Base-by-base conservation (phyloP, 2,329 filamentous ascomycete genomes). In the Orbilia brochopaga region DNA sequence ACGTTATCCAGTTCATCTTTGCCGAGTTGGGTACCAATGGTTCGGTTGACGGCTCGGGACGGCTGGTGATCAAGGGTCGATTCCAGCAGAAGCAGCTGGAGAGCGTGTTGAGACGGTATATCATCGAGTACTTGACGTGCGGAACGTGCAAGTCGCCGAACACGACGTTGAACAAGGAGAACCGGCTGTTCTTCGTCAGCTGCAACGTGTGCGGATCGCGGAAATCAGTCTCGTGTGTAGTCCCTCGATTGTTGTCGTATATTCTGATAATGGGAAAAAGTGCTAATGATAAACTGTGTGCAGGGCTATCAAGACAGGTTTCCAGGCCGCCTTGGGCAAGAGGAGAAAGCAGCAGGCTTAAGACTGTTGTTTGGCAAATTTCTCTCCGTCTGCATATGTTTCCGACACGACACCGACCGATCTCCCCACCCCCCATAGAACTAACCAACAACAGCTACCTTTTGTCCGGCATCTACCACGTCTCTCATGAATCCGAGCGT, bases 51-150 rank as follows among this genome's bases (percentile, higher is more conserved):
- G 94, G 93, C 77, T 91, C 86, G 82, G 88, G 92, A 81, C 88
- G 93, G 79, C 82, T 99, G 78, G 92, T 99, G 79, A 99, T 99
- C 86, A 97, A 96, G 86, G 94, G 94, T 85, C 91, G 94, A 79
- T 99, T 99, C 90, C 93, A 97, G 82, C 93, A 97, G 84, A 97
- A 97, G 83, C 93, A 97, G 84, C 92, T 97, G 79, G 94, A 99
- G 84, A 96, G 95, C 82, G 92, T 97, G 59, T 82, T 97, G 79
- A 86, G 93, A 83, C 90, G 93, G 84, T 96, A 96, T 81, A 97
- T 96, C 80, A 87, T 95, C 81, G 93, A 97, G 83, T 97, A 97
- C 79, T 93, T 99, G 74, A 97, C 93, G 58, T 99, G 94, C 88
- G 97, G 97, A 84, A 99, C 94, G 44, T 99, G 94, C 85, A 87